phyloP scores from a whole-genome alignment of 371 early-diverging fungal genomes.

The Mortierella sp. region DNA sequence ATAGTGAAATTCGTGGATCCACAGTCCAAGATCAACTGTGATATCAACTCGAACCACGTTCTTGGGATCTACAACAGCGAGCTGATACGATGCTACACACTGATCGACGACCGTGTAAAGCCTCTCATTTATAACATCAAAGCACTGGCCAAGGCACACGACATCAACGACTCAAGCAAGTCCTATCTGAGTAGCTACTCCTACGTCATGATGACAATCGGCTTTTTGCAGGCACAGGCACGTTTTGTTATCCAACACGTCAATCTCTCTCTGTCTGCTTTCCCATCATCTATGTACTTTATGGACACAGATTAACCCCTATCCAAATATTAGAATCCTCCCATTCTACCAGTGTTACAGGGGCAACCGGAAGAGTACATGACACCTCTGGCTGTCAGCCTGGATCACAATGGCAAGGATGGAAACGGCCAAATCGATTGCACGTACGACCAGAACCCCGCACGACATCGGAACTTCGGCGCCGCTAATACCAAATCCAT shows the following conservation, averaged over 20 bases:
- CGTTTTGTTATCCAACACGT: not conserved
- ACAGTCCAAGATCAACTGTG: constrained; percentile 50
- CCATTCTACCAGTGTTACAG: constrained; percentile 34
- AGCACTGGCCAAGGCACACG: constrained; percentile 39
- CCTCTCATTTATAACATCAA: constrained; percentile 78
- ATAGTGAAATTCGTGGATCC: constrained; percentile 52
- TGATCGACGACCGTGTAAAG: constrained; percentile 78
- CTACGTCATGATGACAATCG: constrained; percentile 52
- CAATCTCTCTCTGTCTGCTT: not conserved
- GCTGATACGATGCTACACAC: constrained; percentile 77
- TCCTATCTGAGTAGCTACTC: constrained; percentile 43
- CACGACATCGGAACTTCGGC: constrained; percentile 31
- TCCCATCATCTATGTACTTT: not conserved
- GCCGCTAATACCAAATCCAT: constrained; percentile 31
- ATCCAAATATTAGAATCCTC: constrained; percentile 23
- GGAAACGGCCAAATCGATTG: constrained; percentile 30
- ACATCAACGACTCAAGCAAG: constrained; percentile 43
- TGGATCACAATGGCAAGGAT: constrained; percentile 19
- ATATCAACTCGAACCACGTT: constrained; percentile 81
- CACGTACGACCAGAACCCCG: constrained; percentile 30
- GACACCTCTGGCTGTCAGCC: constrained; percentile 17
- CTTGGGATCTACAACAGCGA: constrained; percentile 78
- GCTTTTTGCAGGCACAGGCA: constrained; percentile 28
- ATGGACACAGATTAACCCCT: not conserved
- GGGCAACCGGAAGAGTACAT: constrained; percentile 23